Percentiles rank a stretch among this genome's conserved stretches.
Conservation (phyloP, 495 filamentous ascomycete species). For the Hyaloscypha variabilis region DNA sequence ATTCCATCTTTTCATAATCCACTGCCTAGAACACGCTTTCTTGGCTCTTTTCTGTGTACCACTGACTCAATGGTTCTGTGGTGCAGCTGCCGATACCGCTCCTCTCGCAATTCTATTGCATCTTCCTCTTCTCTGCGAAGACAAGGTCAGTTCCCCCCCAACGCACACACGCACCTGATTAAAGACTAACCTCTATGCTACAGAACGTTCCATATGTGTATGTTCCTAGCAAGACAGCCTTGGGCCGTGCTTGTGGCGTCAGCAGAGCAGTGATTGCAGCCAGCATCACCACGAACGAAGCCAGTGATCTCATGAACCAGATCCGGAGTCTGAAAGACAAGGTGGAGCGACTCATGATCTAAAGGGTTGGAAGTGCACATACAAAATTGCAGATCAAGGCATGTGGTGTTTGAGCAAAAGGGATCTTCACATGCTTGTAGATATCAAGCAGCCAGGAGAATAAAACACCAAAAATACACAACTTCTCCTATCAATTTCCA, state of each 20-base stretch:
- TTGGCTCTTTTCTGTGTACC: neutral
- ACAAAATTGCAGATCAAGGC: neutral
- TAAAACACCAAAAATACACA: neutral
- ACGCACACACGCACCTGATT: neutral
- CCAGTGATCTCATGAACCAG: conserved; percentile 80
- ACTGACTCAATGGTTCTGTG: neutral
- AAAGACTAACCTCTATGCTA: neutral
- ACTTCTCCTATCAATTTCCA: neutral
- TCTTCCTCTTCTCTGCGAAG: conserved; percentile 83
- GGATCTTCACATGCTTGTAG: conserved; percentile 8
- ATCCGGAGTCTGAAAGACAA: conserved; percentile 88
- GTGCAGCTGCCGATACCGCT: conserved; percentile 73
- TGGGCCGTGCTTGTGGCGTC: conserved; percentile 85
- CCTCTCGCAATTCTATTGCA: conserved; percentile 92
- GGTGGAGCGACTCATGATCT: conserved; percentile 96
- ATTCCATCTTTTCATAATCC: no score
- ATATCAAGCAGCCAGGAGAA: neutral
- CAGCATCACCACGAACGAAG: conserved; percentile 92
- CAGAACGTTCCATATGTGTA: conserved; percentile 71
- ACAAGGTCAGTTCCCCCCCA: conserved; percentile 50
- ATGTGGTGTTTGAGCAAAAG: neutral
- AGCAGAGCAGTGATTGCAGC: conserved; percentile 83
- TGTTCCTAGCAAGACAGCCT: conserved; percentile 63
- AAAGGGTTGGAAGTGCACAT: conserved; percentile 38
- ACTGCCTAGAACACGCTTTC: no score